Evolutionary conservation across 164 flowering plant genomes (phyloP).

Genomic region (Stephania japonica): DNA sequence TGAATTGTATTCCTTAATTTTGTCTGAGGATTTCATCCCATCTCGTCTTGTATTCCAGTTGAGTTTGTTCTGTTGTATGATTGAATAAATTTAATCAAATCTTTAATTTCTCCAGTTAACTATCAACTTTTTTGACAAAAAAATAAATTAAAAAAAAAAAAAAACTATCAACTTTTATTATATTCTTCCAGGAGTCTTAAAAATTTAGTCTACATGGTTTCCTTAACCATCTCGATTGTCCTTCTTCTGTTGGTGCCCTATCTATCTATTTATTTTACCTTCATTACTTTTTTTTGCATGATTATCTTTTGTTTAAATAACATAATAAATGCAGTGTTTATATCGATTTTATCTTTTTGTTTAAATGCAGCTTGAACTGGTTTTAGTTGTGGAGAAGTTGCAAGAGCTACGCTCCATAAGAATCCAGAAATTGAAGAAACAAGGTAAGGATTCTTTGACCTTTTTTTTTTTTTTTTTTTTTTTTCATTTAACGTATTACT

Average conservation of each 20-base stretch:
- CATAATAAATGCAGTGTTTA: too few species aligned
- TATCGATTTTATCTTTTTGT: too few species aligned
- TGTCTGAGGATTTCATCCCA: not conserved
- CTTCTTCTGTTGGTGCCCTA: not conserved
- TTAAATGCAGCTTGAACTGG: conserved; percentile 70
- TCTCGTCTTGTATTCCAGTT: not conserved
- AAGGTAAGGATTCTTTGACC: conserved; percentile 39
- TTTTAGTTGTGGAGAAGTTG: conserved; percentile 78
- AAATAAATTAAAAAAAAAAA: not conserved
- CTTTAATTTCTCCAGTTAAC: too few species aligned
- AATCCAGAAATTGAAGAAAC: conserved; percentile 81
- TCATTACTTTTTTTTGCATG: not conserved
- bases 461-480: not conserved
- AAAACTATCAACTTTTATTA: not conserved
- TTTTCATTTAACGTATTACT: not conserved
- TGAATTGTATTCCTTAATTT: conserved; percentile 1
- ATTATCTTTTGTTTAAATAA: not conserved
- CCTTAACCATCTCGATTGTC: not conserved
- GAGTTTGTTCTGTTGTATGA: not conserved
- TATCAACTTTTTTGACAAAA: not conserved
- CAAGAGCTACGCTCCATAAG: conserved; percentile 83
- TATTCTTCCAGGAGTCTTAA: not conserved
- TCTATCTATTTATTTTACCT: not conserved
- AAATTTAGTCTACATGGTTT: not conserved
- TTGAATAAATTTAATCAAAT: not conserved